A percentile compares a stretch with the other conserved stretches of the same genome.
These are phyloP conservation scores for Biscogniauxia mediterranea DNA, from an alignment of 2,329 filamentous ascomycete genomes.

Conservation along the genomic window DNA sequence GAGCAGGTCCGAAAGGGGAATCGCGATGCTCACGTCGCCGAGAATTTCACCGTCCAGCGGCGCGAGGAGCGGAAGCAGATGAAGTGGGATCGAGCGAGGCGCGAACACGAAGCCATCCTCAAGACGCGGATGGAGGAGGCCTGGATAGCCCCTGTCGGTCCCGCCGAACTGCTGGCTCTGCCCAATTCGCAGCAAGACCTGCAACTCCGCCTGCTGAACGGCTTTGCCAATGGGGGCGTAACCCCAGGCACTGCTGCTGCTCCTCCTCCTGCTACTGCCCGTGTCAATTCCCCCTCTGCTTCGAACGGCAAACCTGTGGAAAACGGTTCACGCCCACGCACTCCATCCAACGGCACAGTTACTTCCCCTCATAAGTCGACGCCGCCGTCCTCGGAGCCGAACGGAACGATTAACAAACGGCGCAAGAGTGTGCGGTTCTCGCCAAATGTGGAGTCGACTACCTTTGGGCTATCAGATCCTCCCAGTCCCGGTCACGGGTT, in stretches of 20 bases:
- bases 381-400: constrained; percentile 10
- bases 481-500: constrained; percentile 44
- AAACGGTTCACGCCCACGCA: constrained; percentile 5
- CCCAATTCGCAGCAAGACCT: constrained; percentile 54
- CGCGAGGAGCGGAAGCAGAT: constrained; percentile 77
- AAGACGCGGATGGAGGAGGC: constrained; percentile 56
- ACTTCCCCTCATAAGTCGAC: not conserved
- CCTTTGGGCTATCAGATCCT: constrained; percentile 53
- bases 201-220: constrained; percentile 13
- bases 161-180: constrained; percentile 48
- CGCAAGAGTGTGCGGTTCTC: constrained; percentile 71
- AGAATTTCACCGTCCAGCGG: constrained; percentile 74
- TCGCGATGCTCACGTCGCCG: constrained; percentile 68
- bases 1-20: constrained; percentile 72
- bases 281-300: no score
- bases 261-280: no score
- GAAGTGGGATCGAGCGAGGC: constrained; percentile 89
- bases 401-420: constrained; percentile 34
- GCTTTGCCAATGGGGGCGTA: constrained; percentile 13
- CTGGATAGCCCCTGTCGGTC: constrained; percentile 43
- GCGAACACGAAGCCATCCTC: constrained; percentile 81
- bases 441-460: constrained; percentile 62
- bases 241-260: no score
- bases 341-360: constrained; percentile 6
- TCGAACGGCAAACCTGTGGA: not conserved